Base-by-base conservation (phyloP, 805 yeast genomes). In the Saccharomycopsis oosterbeekiorum region DNA sequence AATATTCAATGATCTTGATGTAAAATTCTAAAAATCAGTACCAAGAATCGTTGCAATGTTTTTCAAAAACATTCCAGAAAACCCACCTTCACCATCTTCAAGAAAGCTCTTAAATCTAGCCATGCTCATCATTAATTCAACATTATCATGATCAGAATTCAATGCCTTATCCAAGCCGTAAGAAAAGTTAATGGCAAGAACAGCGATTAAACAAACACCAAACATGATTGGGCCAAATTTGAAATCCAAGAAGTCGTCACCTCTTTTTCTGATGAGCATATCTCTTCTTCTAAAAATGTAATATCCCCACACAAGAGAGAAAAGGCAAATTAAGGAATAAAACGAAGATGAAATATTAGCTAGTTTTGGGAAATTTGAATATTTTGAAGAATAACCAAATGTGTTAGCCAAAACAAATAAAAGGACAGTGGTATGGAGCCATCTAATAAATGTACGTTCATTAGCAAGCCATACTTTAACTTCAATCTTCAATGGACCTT, bases 401-500 rank as follows among this genome's bases (percentile, higher is more conserved):
- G 94, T 80, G 70, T 92, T 91, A 0, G 98, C 90, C 68, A 94
- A 75, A 0, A 92, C 85, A 21, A 96, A 84, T 67, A 94, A 79
- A 70, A 94, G 76, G 0, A 96, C 84, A 14, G 96, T 88, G 24
- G 93, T 93, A 65, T 87, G 91, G 66, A 94, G 78, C 99, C 99
- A 94, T 73, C 96, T 83, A 77, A 89, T 86, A 76, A 92, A 93
- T 2, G 99, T 94, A 73, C 99, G 86, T 76, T 94, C 99, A 70
- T 94, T 94, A 36, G 99, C 99, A 65, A 94, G 79, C 97, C 98
- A 94, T 14, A 94, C 99, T 71, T 94, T 94, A 37, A 98, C 96
- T 76, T 94, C 99, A 62, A 94, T 92, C 74, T 88, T 91, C 60
- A 91, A 83, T 1, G 97, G 94, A 8, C 97, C 97, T 34, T 92